A percentile compares a stretch with the other conserved stretches of the same genome.
phyloP scores from a whole-genome alignment of 2,329 filamentous ascomycete species.

The Botryosphaeria dothidea region DNA sequence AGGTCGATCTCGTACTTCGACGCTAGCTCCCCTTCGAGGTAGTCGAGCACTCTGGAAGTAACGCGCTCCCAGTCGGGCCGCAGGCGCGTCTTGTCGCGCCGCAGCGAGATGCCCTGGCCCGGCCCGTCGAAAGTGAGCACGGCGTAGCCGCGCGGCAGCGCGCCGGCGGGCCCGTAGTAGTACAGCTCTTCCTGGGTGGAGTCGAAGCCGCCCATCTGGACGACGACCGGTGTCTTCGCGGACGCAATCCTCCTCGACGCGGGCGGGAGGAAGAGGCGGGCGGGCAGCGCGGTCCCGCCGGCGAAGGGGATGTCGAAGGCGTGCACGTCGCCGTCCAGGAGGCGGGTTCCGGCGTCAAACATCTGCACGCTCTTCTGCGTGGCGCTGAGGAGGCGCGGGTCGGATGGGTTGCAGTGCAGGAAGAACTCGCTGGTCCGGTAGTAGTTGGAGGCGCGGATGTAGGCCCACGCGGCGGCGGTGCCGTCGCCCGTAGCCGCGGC shows the following conservation, averaged over 20 bases:
- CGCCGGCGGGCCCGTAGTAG: background rate
- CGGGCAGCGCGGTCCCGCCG: background rate
- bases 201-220: slow-evolving; percentile 4
- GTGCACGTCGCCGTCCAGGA: background rate
- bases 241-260: background rate
- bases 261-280: background rate
- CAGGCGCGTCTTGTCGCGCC: background rate
- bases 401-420: background rate
- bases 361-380: background rate
- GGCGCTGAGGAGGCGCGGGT: background rate
- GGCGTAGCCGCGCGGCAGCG: background rate
- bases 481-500: slow-evolving; percentile 40
- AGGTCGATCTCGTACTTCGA: too few relatives aligned
- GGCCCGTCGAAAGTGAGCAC: slow-evolving; percentile 13
- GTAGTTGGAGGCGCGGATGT: background rate
- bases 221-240: background rate
- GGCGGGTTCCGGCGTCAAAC: background rate
- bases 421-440: slow-evolving; percentile 1
- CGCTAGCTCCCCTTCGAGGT: background rate
- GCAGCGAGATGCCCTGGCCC: background rate
- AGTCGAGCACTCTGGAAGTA: background rate
- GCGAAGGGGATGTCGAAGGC: background rate
- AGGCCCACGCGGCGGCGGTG: background rate
- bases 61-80: slow-evolving; percentile 8
- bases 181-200: slow-evolving; percentile 19